These are phyloP conservation scores for Neurospora terricola DNA, from an alignment of 495 filamentous ascomycete species.

Conservation along the genomic window DNA sequence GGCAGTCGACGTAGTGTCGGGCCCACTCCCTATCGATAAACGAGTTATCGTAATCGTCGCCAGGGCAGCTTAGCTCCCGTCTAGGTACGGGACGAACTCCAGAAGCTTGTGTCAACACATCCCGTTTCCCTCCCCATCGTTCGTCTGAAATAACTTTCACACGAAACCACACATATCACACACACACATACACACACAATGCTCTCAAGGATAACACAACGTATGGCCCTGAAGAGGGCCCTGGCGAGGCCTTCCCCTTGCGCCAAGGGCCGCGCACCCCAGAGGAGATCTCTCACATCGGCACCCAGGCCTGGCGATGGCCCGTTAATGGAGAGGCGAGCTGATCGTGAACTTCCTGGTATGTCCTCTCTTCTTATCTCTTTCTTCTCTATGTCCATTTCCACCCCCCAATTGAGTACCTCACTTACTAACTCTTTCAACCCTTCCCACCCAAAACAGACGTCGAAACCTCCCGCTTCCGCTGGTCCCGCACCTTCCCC, in stretches of 20 bases:
- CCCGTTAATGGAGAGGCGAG: conserved; percentile 67
- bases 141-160: neutral
- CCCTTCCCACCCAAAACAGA: conserved; percentile 9
- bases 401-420: neutral
- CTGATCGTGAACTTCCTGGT: conserved; percentile 73
- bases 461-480: conserved; percentile 22
- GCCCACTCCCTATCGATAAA: neutral
- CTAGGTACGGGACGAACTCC: neutral
- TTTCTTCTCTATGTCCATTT: neutral
- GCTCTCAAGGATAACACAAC: conserved; percentile 29
- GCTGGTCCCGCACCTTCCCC: conserved; percentile 42
- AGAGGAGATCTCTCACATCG: conserved; percentile 28
- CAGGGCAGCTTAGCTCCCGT: neutral
- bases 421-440: neutral
- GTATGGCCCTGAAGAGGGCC: conserved; percentile 18
- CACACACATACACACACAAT: conserved; percentile 18
- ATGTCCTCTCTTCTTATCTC: conserved; percentile 4
- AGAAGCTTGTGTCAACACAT: neutral
- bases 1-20: neutral
- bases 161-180: conserved; percentile 3
- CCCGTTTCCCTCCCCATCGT: neutral
- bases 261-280: neutral
- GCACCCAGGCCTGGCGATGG: conserved; percentile 47
- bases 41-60: neutral
- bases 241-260: neutral